phyloP scores from a whole-genome alignment of 345 rosid species.

The Lepidium africanum region DNA sequence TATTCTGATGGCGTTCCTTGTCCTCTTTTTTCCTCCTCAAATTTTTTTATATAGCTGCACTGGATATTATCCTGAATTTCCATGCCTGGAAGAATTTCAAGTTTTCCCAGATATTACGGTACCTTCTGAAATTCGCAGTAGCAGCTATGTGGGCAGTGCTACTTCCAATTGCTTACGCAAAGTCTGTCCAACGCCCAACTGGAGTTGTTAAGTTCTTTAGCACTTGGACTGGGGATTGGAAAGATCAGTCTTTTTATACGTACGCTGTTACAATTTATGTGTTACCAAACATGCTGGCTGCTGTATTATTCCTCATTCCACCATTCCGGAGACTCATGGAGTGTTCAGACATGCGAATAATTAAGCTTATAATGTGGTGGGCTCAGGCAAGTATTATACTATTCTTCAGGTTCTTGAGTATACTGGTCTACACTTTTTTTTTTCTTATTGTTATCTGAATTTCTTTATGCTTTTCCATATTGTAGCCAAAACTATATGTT shows the following conservation, averaged over 20 bases:
- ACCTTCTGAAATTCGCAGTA: slow-evolving; percentile 60
- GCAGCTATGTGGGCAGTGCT: slow-evolving; percentile 86
- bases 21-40: not conserved
- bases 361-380: slow-evolving; percentile 95
- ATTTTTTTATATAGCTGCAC: slow-evolving; percentile 42
- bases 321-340: slow-evolving; percentile 71
- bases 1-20: slow-evolving; percentile 12
- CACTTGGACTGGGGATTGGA: slow-evolving; percentile 66
- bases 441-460: not conserved
- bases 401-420: not conserved
- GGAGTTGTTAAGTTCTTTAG: slow-evolving; percentile 62
- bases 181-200: slow-evolving; percentile 63
- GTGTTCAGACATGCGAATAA: slow-evolving; percentile 56
- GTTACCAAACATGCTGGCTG: slow-evolving; percentile 65
- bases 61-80: slow-evolving; percentile 79
- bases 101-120: slow-evolving; percentile 64
- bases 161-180: slow-evolving; percentile 74
- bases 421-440: not conserved
- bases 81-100: slow-evolving; percentile 86
- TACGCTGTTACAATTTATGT: slow-evolving; percentile 68
- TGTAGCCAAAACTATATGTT: slow-evolving; percentile 87
- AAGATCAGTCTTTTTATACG: slow-evolving; percentile 50
- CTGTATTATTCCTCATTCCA: slow-evolving; percentile 69
- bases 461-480: slow-evolving; percentile 7
- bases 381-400: slow-evolving; percentile 63